phyloP scores from a whole-genome alignment of 2,329 filamentous ascomycete genomes.

The Pestalotiopsis sp. region DNA sequence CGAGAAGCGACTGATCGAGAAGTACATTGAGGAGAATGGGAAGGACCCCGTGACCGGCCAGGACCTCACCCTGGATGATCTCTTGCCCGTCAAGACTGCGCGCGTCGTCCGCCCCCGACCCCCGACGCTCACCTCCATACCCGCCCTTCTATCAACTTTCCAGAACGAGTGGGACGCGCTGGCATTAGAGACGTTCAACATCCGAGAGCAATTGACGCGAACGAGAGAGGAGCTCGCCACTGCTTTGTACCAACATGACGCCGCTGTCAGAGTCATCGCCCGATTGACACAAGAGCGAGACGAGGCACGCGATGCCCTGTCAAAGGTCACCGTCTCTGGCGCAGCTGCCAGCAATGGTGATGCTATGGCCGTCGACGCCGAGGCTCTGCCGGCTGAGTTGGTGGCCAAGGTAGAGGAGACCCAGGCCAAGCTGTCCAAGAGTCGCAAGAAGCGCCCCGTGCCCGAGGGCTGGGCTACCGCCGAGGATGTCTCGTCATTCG shows the following conservation, averaged over 20 bases:
- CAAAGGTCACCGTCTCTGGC: constrained; percentile 75
- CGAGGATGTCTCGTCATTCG: constrained; percentile 65
- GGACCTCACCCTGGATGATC: constrained; percentile 79
- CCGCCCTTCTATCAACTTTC: constrained; percentile 89
- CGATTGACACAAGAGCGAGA: constrained; percentile 89
- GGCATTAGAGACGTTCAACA: constrained; percentile 86
- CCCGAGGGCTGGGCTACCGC: constrained; percentile 83
- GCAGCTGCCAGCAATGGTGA: constrained; percentile 69
- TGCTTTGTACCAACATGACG: constrained; percentile 95
- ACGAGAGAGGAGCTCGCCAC: constrained; percentile 93
- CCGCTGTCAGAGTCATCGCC: constrained; percentile 93
- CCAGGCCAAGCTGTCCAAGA: constrained; percentile 82
- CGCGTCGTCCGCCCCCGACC: constrained; percentile 86
- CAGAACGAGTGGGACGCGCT: constrained; percentile 98
- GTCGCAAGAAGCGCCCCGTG: constrained; percentile 84
- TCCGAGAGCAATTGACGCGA: constrained; percentile 86
- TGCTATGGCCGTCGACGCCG: constrained; percentile 89
- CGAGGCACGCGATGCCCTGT: constrained; percentile 86
- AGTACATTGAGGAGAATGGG: constrained; percentile 90
- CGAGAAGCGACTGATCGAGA: constrained; percentile 92
- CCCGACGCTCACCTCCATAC: constrained; percentile 93
- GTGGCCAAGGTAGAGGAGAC: constrained; percentile 76
- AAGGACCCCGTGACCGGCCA: constrained; percentile 91
- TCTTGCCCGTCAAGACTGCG: constrained; percentile 83
- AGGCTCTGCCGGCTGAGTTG: constrained; percentile 73